phyloP scores from a whole-genome alignment of 2,329 filamentous ascomycete genomes.

The Raffaelea albimanens region DNA sequence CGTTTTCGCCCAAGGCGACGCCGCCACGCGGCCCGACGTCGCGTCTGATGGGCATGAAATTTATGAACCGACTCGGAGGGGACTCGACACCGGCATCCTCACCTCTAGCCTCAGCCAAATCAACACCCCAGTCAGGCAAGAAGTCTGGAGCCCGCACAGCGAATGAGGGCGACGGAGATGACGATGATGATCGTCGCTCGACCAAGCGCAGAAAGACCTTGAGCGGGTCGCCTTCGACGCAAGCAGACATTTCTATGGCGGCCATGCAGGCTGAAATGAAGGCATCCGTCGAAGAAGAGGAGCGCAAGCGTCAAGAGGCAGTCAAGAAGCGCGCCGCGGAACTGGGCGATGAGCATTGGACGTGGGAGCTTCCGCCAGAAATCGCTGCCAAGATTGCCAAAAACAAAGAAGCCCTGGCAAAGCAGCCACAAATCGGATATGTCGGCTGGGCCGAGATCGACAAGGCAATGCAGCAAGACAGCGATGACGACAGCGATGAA shows the following conservation, averaged over 20 bases:
- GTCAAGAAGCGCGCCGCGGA: slow-evolving; percentile 53
- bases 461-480: slow-evolving; percentile 25
- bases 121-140: slow-evolving; percentile 29
- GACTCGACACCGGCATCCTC: slow-evolving; percentile 21
- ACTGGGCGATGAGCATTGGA: slow-evolving; percentile 66
- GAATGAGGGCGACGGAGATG: neutral
- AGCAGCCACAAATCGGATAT: slow-evolving; percentile 51
- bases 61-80: slow-evolving; percentile 82
- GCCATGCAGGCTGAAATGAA: slow-evolving; percentile 49
- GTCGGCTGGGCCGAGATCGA: slow-evolving; percentile 44
- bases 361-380: slow-evolving; percentile 36
- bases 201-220: slow-evolving; percentile 61
- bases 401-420: neutral
- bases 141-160: too few species aligned
- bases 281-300: slow-evolving; percentile 56
- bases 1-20: slow-evolving; percentile 19
- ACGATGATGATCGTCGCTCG: slow-evolving; percentile 23
- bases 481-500: neutral
- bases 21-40: slow-evolving; percentile 54
- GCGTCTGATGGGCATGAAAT: slow-evolving; percentile 88
- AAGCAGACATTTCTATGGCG: too few species aligned
- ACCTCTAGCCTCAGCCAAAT: slow-evolving; percentile 22
- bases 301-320: slow-evolving; percentile 52
- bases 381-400: slow-evolving; percentile 25
- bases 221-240: too few species aligned